Conservation (phyloP, 2,329 filamentous ascomycete species). For the Ceratocystis eucalypticola region DNA sequence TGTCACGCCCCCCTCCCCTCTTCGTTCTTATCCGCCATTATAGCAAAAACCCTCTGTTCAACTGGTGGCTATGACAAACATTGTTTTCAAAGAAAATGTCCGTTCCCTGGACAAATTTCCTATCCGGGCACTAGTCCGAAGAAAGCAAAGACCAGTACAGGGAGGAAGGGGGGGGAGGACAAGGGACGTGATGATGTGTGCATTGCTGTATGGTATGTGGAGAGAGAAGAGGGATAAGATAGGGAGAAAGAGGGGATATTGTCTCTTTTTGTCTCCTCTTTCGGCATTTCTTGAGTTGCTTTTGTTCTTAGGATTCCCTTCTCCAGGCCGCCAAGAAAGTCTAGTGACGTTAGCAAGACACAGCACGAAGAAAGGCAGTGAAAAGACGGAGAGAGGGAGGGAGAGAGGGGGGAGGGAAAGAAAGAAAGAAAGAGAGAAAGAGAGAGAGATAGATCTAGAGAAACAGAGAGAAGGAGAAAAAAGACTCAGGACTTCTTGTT, state of each 20-base stretch:
- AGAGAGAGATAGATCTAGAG: neutral
- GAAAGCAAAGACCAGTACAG: neutral
- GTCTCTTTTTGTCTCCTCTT: constrained; percentile 4
- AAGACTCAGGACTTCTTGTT: neutral
- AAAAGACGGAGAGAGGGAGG: neutral
- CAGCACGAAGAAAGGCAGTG: neutral
- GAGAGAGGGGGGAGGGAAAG: no score
- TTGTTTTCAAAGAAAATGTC: constrained; percentile 9
- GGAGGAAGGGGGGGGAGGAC: neutral
- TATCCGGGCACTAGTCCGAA: constrained; percentile 7
- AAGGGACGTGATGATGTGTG: neutral
- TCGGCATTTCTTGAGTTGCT: constrained; percentile 2
- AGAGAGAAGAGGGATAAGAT: neutral
- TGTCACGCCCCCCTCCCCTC: neutral
- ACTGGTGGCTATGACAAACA: constrained; percentile 5
- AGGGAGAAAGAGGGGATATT: neutral
- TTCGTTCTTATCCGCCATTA: neutral
- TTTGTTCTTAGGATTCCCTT: neutral
- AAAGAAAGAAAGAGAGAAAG: neutral
- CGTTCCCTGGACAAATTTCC: constrained; percentile 7
- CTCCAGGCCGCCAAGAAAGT: neutral
- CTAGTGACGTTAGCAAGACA: neutral
- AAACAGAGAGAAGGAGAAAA: neutral
- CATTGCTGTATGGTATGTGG: neutral
- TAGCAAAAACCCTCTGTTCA: neutral